Evolutionary conservation across 1,284 basidiomycete species (phyloP), one percentile per base, ranked within the genome.

Genomic region (Lentinula novae-zelandiae): DNA sequence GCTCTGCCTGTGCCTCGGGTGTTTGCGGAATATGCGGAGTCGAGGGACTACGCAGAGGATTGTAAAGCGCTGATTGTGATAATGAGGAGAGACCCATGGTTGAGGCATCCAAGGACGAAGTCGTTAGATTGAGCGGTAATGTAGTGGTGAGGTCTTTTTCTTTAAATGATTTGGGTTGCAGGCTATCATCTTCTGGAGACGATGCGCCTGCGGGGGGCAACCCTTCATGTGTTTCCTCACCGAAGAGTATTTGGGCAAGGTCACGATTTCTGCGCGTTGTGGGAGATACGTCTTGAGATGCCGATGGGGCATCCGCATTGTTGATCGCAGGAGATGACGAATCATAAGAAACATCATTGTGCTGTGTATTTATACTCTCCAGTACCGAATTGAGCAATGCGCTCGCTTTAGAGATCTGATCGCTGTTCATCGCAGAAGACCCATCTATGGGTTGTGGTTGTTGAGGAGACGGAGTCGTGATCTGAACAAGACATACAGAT

Each of bases 211-310:
- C 12, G 15, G 48, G 42, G 5, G 33, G n/a, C 36, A 22, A 33
- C 20, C 42, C 59, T 34, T 17, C 44, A 13, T 50, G 34, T 22
- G 58, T 17, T 22, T 54, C 52, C 40, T 78, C 78, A 20, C 86
- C 86, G 65, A 92, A 92, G n/a, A 91, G 72, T 17, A 84, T 86
- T 65, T 86, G 84, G 2, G 90, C 86, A 31, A 92, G 78, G 66
- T 89, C 89, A 63, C 86, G 78, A 64, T 89, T 86, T 39, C 86
- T 80, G 57, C 84, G 82, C 52, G 82, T 81, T 33, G 74, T 78
- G 10, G 81, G 81, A 7, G 83, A 83, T 8, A 76, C 57, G 42
- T 82, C 77, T 71, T 72, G 8, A 67, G 68, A 50, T 72, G 71
- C 52, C 69, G 65, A 36, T 70, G 67, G 17, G 67, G 36, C n/a